phyloP scores from a whole-genome alignment of 2,329 filamentous ascomycete genomes.

The Calycina herbarum region DNA sequence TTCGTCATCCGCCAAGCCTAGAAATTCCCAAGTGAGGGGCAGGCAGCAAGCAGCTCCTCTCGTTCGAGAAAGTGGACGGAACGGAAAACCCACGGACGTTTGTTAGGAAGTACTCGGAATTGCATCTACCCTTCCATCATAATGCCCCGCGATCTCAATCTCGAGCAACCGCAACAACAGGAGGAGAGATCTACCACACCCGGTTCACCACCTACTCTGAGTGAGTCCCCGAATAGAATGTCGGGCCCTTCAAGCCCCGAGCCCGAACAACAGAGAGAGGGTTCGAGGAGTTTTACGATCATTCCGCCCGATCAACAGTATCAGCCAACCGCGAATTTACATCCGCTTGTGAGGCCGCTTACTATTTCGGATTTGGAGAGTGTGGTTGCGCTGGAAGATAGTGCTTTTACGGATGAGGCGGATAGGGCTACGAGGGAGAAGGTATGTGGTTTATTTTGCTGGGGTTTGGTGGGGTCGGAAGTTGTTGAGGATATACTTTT shows the following conservation, averaged over 20 bases:
- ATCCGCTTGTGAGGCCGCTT: constrained; percentile 74
- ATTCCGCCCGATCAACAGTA: constrained; percentile 25
- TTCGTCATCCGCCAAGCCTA: background rate
- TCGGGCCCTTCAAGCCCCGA: constrained; percentile 12
- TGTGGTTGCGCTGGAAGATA: constrained; percentile 55
- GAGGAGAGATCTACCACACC: background rate
- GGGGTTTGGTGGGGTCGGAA: background rate
- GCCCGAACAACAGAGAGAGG: background rate
- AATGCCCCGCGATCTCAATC: constrained; percentile 10
- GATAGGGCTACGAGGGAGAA: constrained; percentile 55
- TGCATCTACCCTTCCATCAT: background rate
- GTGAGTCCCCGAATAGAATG: constrained; percentile 18
- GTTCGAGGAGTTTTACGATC: constrained; percentile 12
- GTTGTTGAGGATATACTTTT: constrained; percentile 2
- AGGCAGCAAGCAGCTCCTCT: constrained; percentile 6
- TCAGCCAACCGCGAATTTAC: constrained; percentile 53
- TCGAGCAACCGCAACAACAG: constrained; percentile 1
- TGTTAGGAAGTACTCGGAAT: no score
- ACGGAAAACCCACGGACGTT: no score
- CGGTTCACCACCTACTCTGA: constrained; percentile 14
- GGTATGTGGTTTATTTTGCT: constrained; percentile 40
- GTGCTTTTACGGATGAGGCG: constrained; percentile 50
- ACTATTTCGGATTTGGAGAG: constrained; percentile 65
- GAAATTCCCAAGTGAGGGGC: constrained; percentile 4
- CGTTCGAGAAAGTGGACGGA: no score